These are phyloP conservation scores for Citrus inodora DNA, from an alignment of 345 rosid species.

Conservation along the genomic window DNA sequence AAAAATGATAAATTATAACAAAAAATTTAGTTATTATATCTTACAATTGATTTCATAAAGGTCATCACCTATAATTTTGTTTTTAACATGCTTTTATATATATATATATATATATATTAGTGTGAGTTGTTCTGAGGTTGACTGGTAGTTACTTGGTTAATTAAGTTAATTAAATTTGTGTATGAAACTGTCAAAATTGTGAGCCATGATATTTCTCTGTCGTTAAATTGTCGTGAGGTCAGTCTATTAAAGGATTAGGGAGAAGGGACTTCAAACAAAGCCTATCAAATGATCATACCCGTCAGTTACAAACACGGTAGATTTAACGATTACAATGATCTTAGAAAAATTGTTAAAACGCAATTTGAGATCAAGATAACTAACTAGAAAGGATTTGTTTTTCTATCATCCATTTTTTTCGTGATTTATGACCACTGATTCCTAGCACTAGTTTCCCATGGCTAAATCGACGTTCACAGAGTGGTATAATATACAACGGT, in stretches of 20 bases:
- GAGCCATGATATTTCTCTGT: background rate
- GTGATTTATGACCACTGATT: background rate
- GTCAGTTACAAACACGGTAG: background rate
- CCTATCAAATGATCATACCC: background rate
- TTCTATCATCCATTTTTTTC: background rate
- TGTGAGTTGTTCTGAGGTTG: background rate
- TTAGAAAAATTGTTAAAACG: background rate
- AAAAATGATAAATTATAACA: background rate
- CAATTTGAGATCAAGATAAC: background rate
- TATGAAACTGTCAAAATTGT: no score
- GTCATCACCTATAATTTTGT: background rate
- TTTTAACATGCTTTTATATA: background rate
- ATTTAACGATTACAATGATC: background rate
- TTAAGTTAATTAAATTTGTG: conserved; percentile 18
- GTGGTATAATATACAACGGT: background rate
- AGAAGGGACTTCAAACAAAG: background rate
- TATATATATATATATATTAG: background rate
- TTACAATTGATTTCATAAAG: background rate
- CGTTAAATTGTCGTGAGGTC: conserved; percentile 6
- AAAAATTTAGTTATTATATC: background rate
- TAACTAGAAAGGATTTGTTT: no score
- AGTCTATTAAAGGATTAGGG: background rate
- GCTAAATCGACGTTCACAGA: background rate
- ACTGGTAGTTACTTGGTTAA: conserved; percentile 3
- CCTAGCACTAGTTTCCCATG: background rate